Base-by-base conservation (phyloP, 768 basidiomycete genomes). In the Tulasnella sp. region DNA sequence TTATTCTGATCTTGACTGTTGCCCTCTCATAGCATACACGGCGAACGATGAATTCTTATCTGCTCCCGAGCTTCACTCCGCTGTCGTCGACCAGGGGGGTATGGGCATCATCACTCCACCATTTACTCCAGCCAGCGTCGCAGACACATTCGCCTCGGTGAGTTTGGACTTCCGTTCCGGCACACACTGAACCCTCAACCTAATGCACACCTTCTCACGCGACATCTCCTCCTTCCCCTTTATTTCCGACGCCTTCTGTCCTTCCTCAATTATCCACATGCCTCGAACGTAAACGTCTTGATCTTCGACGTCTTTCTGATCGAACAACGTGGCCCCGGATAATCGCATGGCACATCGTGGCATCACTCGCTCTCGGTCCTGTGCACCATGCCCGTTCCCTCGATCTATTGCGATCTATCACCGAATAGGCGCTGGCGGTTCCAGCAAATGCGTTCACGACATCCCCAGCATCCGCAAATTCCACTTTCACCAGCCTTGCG, bases 81-180 rank as follows among this genome's bases (percentile, higher is more conserved):
- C 56, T 30, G 56, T 41, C 24, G 21, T 22, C 29, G 56, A 58
- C 42, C 44, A 58, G 29, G 43, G 43, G 8, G 56, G 27, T 21
- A 49, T 48, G 24, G 56, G 56, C n/a, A 31, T 58, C 45, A 19
- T 58, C 24, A 58, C 56, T n/a, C 56, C 56, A 19, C 56, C 56
- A 30, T 58, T 58, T 30, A 58, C 56, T 21, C 56, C 56, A 24
- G 56, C 22, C 22, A 30, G 42, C 24, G 45, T 59, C 46, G 30
- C 42, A 24, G 57, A 48, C 22, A 49, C 46, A 30, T 59, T 59
- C 41, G 57, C 57, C 2, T 29, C 57, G 19, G 57, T 59, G 57
- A 59, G 57, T 59, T 43, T 29, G 30, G 4, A 29, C 44, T 22
- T 49, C 22, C 46, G 25, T 30, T 21, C 21, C 15, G 1, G 43